These are phyloP conservation scores for Stromatinia cepivora DNA, from an alignment of 2,329 filamentous ascomycete species.

Conservation along the genomic window DNA sequence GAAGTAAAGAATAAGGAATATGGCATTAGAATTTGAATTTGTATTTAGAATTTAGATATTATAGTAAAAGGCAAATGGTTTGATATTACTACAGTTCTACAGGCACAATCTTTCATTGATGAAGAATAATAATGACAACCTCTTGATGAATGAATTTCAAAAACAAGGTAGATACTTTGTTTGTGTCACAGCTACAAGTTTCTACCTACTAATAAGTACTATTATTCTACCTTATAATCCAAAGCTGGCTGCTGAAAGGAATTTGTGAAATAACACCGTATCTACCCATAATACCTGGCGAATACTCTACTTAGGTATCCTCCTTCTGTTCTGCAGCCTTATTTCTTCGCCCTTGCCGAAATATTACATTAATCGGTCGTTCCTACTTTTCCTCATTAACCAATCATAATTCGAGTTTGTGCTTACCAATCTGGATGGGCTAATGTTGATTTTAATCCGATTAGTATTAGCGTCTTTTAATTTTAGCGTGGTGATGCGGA, in stretches of 20 bases:
- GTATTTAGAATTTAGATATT: background rate
- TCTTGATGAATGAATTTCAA: background rate
- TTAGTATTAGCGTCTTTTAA: slow-evolving; percentile 28
- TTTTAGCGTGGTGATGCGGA: slow-evolving; percentile 33
- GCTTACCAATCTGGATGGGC: background rate
- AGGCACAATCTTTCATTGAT: background rate
- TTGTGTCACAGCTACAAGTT: background rate
- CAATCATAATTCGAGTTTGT: background rate
- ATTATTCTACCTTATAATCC: background rate
- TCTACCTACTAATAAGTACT: background rate
- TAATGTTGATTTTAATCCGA: slow-evolving; percentile 11
- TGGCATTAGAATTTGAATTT: background rate
- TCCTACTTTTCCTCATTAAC: background rate
- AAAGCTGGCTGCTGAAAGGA: background rate
- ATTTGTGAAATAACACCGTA: background rate
- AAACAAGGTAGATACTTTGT: no score
- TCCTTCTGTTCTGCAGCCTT: background rate
- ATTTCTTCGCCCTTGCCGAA: background rate
- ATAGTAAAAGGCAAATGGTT: background rate
- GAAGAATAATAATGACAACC: background rate
- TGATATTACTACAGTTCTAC: background rate
- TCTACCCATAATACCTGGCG: background rate
- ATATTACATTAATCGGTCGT: background rate
- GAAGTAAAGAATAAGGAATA: background rate
- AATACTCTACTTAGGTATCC: background rate